phyloP scores from a whole-genome alignment of 1,139 yeast species.

The Geotrichum klebahnii region DNA sequence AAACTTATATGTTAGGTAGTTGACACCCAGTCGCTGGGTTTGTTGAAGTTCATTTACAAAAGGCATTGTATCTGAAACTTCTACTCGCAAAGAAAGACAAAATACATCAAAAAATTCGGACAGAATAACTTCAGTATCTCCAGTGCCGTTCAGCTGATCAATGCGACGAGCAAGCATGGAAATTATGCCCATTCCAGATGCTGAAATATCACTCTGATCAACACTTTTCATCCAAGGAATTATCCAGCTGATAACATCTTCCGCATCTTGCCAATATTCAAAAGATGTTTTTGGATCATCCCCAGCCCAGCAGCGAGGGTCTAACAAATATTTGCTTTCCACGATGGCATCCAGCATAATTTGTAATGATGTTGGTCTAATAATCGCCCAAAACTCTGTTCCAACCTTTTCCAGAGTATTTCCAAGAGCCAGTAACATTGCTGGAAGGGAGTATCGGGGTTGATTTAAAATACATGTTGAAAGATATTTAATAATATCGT shows the following conservation, averaged over 20 bases:
- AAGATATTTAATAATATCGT: conserved; percentile 15
- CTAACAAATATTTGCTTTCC: conserved; percentile 13
- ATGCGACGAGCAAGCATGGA: conserved; percentile 13
- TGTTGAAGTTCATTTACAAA: conserved; percentile 21
- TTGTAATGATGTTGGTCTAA: conserved; percentile 16
- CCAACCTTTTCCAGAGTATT: conserved; percentile 16
- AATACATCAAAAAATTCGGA: conserved; percentile 15
- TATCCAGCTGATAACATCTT: conserved; percentile 20
- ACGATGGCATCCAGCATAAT: conserved; percentile 18
- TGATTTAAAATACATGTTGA: conserved; percentile 11
- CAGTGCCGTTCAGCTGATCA: conserved; percentile 1
- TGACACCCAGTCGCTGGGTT: conserved; percentile 17
- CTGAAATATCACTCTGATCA: conserved; percentile 18
- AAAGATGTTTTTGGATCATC: not conserved
- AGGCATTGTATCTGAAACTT: conserved; percentile 18
- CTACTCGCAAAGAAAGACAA: conserved; percentile 12
- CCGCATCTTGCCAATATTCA: conserved; percentile 11
- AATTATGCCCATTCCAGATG: conserved; percentile 16
- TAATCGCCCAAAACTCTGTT: conserved; percentile 16
- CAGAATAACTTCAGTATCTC: conserved; percentile 16
- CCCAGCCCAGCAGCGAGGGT: conserved; percentile 12
- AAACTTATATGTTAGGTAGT: conserved; percentile 16
- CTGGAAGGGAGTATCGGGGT: conserved; percentile 15
- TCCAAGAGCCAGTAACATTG: conserved; percentile 14
- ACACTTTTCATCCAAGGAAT: conserved; percentile 19